These are phyloP conservation scores for Tetramitus jugosus DNA, from an alignment of 208 protist species.

Conservation along the genomic window DNA sequence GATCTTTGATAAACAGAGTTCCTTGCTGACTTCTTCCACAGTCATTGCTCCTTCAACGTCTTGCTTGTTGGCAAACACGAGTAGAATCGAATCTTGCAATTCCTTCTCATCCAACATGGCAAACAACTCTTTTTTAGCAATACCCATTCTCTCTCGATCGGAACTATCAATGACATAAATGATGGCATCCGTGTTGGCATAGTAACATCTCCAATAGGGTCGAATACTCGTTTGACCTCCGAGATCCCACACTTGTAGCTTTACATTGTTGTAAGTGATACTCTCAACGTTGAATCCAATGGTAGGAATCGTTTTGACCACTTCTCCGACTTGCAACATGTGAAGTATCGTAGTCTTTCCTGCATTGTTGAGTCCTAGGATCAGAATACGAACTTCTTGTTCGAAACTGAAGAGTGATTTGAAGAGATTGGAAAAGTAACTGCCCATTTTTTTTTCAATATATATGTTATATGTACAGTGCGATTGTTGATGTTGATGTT, in stretches of 20 bases:
- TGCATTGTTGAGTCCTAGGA: slow-evolving; percentile 85
- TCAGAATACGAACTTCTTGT: slow-evolving; percentile 80
- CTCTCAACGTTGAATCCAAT: slow-evolving; percentile 79
- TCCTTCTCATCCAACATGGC: slow-evolving; percentile 79
- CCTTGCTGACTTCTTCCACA: background rate
- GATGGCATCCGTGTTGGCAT: slow-evolving; percentile 68
- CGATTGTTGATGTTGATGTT: too few species aligned
- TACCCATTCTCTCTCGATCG: slow-evolving; percentile 60
- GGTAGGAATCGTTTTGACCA: slow-evolving; percentile 65
- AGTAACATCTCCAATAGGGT: slow-evolving; percentile 83
- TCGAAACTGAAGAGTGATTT: slow-evolving; percentile 6
- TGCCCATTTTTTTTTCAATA: slow-evolving; percentile 7
- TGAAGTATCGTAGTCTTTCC: slow-evolving; percentile 92
- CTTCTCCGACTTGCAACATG: slow-evolving; percentile 65
- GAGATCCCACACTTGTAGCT: slow-evolving; percentile 53
- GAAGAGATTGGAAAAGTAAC: background rate
- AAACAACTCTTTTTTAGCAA: slow-evolving; percentile 67
- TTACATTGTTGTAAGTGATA: slow-evolving; percentile 70
- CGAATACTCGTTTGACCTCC: slow-evolving; percentile 40
- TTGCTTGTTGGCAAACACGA: slow-evolving; percentile 87
- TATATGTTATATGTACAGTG: too few species aligned
- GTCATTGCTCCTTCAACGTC: slow-evolving; percentile 45
- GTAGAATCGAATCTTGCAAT: slow-evolving; percentile 63
- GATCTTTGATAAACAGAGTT: background rate
- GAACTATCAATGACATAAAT: slow-evolving; percentile 76